Base-by-base conservation (phyloP, 2,329 filamentous ascomycete genomes). In the Fusarium nodosum region DNA sequence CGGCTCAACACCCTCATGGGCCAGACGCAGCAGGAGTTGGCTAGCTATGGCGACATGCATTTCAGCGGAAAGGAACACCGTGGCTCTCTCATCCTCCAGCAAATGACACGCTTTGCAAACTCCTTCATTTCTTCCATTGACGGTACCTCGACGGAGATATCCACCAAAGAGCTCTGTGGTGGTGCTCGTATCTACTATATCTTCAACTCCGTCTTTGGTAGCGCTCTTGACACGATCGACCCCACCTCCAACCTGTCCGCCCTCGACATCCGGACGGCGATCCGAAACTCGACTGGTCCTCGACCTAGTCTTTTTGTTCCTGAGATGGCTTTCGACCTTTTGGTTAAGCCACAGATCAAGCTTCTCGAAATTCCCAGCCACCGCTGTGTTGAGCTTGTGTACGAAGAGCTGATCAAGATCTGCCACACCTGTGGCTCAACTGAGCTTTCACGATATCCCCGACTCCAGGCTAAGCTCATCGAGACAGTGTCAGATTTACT, bases 71-170 rank as follows among this genome's bases (percentile, higher is more conserved):
- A 97, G 79, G 96, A 98, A 79, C 96, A 99, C 78, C 89, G 95
- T 52, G 96, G 96, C 33, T 97, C 95, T 30, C 86, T 99, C 68
- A 97, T 99, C 60, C 83, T 99, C 68, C 95, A 98, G 80, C 88
- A 97, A 60, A 99, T 99, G 96, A 99, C 96, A 15, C 92, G 96
- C 41, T 99, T 99, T 76, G 96, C 96, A 12, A 96, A 93, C 5
- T 97, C 94, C 1, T 99, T 99, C 81, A 98, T 97, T 77, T 95
- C 96, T 8, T 98, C 96, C 15, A 99, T 99, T 68, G 96, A 99
- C 77, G 96, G 96, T 84, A 99, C 96, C 10, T 98, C 95, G 7
- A 97, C 94, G 16, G 95, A 99, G 78, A 99, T 99, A 66, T 98
- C 96, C 20, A 99, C 96, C 38, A 98, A 99, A 81, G 96, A 98